Percentiles rank a stretch among this genome's conserved stretches.
phyloP scores from a whole-genome alignment of 768 basidiomycete genomes.

The Hortiboletus flavorubellus region DNA sequence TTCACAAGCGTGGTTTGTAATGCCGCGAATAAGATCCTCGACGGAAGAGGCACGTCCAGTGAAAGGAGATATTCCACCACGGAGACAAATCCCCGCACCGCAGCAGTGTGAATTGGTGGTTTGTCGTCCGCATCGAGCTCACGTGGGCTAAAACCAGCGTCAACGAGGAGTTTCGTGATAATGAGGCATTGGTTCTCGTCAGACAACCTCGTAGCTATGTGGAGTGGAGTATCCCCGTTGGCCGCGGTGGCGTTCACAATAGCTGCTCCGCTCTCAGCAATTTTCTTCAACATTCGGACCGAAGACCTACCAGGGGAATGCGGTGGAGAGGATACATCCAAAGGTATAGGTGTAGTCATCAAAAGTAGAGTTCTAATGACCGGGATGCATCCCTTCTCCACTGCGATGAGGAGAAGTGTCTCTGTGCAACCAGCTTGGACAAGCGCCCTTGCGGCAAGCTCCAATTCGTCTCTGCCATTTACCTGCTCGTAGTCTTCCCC shows the following conservation, averaged over 20 bases:
- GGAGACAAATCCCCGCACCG: neutral
- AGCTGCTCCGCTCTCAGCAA: neutral
- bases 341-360: neutral
- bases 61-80: neutral
- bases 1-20: neutral
- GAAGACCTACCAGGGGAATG: neutral
- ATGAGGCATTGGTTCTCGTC: slow-evolving; percentile 3
- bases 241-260: neutral
- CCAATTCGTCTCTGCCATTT: neutral
- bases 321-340: neutral
- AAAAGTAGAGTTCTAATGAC: neutral
- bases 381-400: slow-evolving; percentile 2
- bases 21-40: neutral
- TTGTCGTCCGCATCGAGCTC: neutral
- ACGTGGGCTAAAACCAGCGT: neutral
- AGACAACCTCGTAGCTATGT: neutral
- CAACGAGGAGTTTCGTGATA: neutral
- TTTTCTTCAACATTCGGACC: accelerated
- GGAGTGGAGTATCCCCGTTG: slow-evolving; percentile 11
- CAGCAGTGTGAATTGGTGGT: neutral
- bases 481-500: neutral
- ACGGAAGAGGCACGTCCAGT: neutral
- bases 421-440: neutral
- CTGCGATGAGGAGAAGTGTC: slow-evolving; percentile 3
- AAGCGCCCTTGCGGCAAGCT: neutral